phyloP scores from a whole-genome alignment of 2,329 filamentous ascomycete genomes.

The Pseudocercospora musae region DNA sequence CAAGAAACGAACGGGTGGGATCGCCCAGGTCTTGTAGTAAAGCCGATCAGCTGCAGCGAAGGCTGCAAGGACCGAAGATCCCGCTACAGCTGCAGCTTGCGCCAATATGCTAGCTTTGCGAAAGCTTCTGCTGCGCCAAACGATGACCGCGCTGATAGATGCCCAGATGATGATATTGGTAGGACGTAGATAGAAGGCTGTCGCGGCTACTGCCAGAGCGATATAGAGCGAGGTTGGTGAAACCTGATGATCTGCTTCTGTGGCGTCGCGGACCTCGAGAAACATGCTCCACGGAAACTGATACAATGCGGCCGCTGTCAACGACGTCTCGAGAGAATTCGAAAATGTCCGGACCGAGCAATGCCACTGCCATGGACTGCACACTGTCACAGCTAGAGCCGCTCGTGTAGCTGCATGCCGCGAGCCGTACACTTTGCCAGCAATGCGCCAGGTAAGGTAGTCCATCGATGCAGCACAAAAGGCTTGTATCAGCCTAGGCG shows the following conservation, averaged over 20 bases:
- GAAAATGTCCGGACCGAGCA: slow-evolving; percentile 90
- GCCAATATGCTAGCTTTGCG: slow-evolving; percentile 17
- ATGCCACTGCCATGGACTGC: slow-evolving; percentile 95
- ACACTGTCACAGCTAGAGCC: slow-evolving; percentile 65
- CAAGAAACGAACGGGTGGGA: slow-evolving; percentile 82
- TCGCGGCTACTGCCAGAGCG: slow-evolving; percentile 71
- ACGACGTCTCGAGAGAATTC: slow-evolving; percentile 85
- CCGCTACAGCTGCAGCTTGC: slow-evolving; percentile 27
- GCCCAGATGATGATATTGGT: slow-evolving; percentile 88
- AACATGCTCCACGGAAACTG: slow-evolving; percentile 76
- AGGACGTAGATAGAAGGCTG: slow-evolving; percentile 81
- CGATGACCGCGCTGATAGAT: slow-evolving; percentile 57
- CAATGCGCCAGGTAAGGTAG: slow-evolving; percentile 83
- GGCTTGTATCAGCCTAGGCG: slow-evolving; percentile 74
- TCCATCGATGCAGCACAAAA: slow-evolving; percentile 74
- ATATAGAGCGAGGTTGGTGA: slow-evolving; percentile 26
- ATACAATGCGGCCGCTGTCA: slow-evolving; percentile 75
- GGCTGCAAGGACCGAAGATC: slow-evolving; percentile 57
- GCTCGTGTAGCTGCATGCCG: slow-evolving; percentile 63
- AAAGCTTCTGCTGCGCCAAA: slow-evolving; percentile 41
- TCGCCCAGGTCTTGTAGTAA: slow-evolving; percentile 78
- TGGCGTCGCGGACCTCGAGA: slow-evolving; percentile 2
- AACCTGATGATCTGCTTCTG: background rate
- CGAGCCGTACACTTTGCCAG: slow-evolving; percentile 67
- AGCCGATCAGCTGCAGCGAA: slow-evolving; percentile 67